These are phyloP conservation scores for Protomyces arabidopsidicola DNA, from an alignment of 1,139 yeast genomes.

Conservation along the genomic window DNA sequence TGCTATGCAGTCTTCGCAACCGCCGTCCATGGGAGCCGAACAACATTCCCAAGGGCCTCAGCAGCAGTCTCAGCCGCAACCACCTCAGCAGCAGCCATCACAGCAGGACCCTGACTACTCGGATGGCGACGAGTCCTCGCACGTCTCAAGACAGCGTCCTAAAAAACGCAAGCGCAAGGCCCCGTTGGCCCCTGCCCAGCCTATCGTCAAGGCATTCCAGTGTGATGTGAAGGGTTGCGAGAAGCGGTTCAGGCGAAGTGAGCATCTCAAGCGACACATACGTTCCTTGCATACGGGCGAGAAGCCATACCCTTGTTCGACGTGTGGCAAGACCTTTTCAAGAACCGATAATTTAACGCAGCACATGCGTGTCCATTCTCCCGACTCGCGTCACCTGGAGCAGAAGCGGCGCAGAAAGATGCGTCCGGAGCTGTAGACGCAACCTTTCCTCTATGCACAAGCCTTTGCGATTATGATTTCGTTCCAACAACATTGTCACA, in stretches of 20 bases:
- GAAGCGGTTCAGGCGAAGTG: slow-evolving; percentile 60
- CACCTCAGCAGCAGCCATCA: not conserved
- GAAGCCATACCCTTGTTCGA: slow-evolving; percentile 67
- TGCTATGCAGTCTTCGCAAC: not conserved
- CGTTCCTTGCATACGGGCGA: slow-evolving; percentile 65
- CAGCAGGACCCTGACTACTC: not conserved
- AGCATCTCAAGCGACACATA: slow-evolving; percentile 71
- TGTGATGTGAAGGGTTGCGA: slow-evolving; percentile 25
- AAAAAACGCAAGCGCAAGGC: not conserved
- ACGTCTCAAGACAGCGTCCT: not conserved
- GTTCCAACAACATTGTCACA: too few relatives aligned
- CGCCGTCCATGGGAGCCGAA: not conserved
- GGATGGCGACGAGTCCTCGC: not conserved
- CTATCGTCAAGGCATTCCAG: slow-evolving; percentile 4
- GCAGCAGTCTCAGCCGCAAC: not conserved
- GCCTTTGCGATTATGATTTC: too few relatives aligned
- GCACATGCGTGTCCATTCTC: slow-evolving; percentile 42
- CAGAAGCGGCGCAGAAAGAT: not conserved
- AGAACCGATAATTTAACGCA: slow-evolving; percentile 71
- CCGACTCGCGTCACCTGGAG: not conserved
- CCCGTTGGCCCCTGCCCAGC: not conserved
- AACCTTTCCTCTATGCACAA: too few relatives aligned
- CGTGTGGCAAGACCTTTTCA: slow-evolving; percentile 68
- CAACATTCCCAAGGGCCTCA: not conserved
- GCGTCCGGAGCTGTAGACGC: not conserved